Evolutionary conservation across 495 filamentous ascomycete genomes (phyloP), one percentile per base, ranked within the genome.

Genomic region (Aspergillus affinis): DNA sequence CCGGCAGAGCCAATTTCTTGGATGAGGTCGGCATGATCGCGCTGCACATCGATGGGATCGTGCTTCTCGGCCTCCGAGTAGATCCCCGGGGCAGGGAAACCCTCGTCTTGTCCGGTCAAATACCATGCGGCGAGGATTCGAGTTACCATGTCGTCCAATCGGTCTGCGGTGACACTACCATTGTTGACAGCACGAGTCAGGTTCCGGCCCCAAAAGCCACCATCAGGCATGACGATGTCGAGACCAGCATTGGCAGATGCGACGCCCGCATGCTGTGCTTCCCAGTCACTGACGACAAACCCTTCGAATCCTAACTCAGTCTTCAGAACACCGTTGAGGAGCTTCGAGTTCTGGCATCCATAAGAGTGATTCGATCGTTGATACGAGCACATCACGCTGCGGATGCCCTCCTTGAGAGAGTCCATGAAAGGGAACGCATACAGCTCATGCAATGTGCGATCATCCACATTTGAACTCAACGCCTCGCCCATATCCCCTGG

Each of bases 221-320:
- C 70, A 57, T 44, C 63, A 70, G 21, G 78, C 83, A 4, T 73
- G 74, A 65, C 85, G 79, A 67, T 85, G 78, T 17, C 81, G 75
- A 62, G 76, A 75, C 83, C 83, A 80, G 63, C 83, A 30, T 73
- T 80, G 18, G 82, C 82, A 18, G 77, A 66, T 0, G 68, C 70
- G 3, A 78, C 68, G 4, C 78, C 82, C 0, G 77, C 73, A 53
- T 86, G 84, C 36, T 81, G 81, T 15, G 82, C 85, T 46, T 75
- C 69, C 84, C 84, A 88, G 61, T 88, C 86, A 20, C 75, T 76
- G 27, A 87, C 75, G 12, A 88, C 80, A 54, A 80, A 85, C 6
- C 86, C 86, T 45, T 93, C 89, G 77, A 92, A 95, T 20, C 86
- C 90, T 9, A 93, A 77, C 69, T 95, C 91, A 54, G 83, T 79